Percentiles rank a stretch among this genome's conserved stretches.
Conservation (phyloP, 78 protist genomes). For the Ministeria vibrans region DNA sequence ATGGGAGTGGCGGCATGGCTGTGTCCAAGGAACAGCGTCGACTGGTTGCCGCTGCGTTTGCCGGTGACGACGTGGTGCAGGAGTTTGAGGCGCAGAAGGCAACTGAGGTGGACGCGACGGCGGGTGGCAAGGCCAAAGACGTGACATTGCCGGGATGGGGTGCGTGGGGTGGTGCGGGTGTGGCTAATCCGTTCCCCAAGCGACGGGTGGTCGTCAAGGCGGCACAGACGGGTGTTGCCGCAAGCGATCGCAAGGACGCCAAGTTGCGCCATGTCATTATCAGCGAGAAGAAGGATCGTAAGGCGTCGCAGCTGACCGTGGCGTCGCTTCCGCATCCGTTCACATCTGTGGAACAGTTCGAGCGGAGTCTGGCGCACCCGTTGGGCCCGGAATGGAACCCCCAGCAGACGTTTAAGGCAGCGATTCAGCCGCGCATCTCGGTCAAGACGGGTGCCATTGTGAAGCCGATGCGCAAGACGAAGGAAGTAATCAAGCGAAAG, state of each 20-base stretch:
- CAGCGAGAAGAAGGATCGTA: not conserved
- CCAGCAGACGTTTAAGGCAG: not conserved
- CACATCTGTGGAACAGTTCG: not conserved
- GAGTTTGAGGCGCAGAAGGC: not conserved
- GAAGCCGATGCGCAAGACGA: not conserved
- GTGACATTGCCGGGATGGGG: slow-evolving; percentile 4
- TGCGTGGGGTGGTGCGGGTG: not conserved
- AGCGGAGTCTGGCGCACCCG: not conserved
- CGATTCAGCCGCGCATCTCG: not conserved
- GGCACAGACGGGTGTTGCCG: not conserved
- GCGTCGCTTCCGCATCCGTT: slow-evolving; percentile 1
- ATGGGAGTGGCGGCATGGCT: not conserved
- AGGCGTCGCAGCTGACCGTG: not conserved
- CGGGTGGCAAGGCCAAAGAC: slow-evolving; percentile 5
- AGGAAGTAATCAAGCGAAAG: not conserved
- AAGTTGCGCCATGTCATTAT: not conserved
- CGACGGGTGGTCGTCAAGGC: not conserved
- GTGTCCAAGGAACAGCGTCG: not conserved
- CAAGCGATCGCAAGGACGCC: not conserved
- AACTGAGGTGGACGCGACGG: not conserved
- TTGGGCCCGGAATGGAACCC: slow-evolving; percentile 8
- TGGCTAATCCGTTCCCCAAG: not conserved
- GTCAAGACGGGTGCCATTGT: not conserved
- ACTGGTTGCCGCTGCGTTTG: not conserved
- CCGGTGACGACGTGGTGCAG: not conserved